phyloP scores from a whole-genome alignment of 2,329 filamentous ascomycete species.

The Pezicula neosporulosa region DNA sequence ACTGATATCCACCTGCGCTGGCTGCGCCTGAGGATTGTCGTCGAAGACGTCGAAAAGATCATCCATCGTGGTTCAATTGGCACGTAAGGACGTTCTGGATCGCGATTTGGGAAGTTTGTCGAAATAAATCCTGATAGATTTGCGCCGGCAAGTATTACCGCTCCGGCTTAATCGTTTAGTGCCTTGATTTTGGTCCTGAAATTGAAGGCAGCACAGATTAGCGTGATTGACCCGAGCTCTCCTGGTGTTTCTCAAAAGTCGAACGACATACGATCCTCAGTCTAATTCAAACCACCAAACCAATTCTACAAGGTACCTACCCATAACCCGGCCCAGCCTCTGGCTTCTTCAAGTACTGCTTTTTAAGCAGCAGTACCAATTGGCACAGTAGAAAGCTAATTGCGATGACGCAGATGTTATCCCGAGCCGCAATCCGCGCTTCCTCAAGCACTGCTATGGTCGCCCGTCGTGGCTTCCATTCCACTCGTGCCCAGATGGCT shows the following conservation, averaged over 20 bases:
- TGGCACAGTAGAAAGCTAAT: conserved; percentile 29
- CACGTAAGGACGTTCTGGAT: neutral
- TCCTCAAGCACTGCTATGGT: conserved; percentile 61
- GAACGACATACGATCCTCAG: conserved; percentile 11
- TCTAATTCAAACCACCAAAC: conserved; percentile 10
- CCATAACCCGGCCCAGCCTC: neutral
- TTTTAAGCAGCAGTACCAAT: conserved; percentile 28
- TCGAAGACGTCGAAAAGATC: conserved; percentile 83
- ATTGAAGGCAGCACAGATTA: too few relatives aligned
- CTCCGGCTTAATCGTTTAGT: too few relatives aligned
- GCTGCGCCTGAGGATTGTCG: conserved; percentile 48
- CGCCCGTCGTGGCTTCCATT: conserved; percentile 90
- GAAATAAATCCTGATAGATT: conserved; percentile 1
- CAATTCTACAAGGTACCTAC: conserved; percentile 14
- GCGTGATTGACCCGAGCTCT: conserved; percentile 4
- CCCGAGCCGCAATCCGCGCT: conserved; percentile 63
- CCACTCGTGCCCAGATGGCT: conserved; percentile 78
- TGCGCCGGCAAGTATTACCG: neutral
- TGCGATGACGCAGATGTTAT: conserved; percentile 65
- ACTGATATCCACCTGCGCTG: conserved; percentile 30
- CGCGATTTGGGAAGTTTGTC: neutral
- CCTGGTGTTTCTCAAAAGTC: conserved; percentile 7
- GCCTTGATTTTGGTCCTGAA: too few relatives aligned
- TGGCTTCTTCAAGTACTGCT: neutral
- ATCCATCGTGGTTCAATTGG: conserved; percentile 51